Percentiles rank a stretch among this genome's conserved stretches.
Conservation (phyloP, 1,284 basidiomycete genomes). For the Pseudozyma sp. region DNA sequence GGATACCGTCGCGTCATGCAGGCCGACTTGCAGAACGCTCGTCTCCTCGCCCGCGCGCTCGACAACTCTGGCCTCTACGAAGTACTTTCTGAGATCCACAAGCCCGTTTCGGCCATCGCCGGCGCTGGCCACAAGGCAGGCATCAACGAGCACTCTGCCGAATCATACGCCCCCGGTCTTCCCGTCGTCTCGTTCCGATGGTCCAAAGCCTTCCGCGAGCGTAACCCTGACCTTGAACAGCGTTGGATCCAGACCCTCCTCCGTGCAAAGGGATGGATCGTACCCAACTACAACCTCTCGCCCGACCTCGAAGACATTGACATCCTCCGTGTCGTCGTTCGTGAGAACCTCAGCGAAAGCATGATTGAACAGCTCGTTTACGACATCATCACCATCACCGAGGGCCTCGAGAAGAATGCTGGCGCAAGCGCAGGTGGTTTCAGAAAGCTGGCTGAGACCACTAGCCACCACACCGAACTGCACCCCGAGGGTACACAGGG, state of each 20-base stretch:
- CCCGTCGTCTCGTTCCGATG: slow-evolving; percentile 92
- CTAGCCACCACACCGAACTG: slow-evolving; percentile 4
- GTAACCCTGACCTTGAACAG: slow-evolving; percentile 74
- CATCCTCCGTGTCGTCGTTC: slow-evolving; percentile 66
- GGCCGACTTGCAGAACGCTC: slow-evolving; percentile 79
- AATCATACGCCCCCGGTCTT: slow-evolving; percentile 81
- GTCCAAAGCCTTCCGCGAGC: slow-evolving; percentile 74
- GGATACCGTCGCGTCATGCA: slow-evolving; percentile 73
- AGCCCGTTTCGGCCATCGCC: slow-evolving; percentile 33
- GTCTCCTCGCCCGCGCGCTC: slow-evolving; percentile 85
- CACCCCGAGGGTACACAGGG: slow-evolving; percentile 9
- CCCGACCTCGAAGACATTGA: slow-evolving; percentile 57
- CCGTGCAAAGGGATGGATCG: slow-evolving; percentile 79
- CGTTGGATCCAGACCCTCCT: slow-evolving; percentile 87
- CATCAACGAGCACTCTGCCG: slow-evolving; percentile 61
- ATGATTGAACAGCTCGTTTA: slow-evolving; percentile 65
- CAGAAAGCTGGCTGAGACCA: slow-evolving; percentile 31
- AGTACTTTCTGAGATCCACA: slow-evolving; percentile 72
- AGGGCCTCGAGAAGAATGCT: slow-evolving; percentile 50
- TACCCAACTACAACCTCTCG: slow-evolving; percentile 65
- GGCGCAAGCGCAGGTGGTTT: slow-evolving; percentile 27
- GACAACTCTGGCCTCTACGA: slow-evolving; percentile 83
- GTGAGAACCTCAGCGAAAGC: slow-evolving; percentile 61
- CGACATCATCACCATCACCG: slow-evolving; percentile 63
- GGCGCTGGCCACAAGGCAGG: slow-evolving; percentile 59